A percentile compares a stretch with the other conserved stretches of the same genome.
Evolutionary conservation across 2,329 filamentous ascomycete species (phyloP).

Genomic region (Colletotrichum cuscutae): DNA sequence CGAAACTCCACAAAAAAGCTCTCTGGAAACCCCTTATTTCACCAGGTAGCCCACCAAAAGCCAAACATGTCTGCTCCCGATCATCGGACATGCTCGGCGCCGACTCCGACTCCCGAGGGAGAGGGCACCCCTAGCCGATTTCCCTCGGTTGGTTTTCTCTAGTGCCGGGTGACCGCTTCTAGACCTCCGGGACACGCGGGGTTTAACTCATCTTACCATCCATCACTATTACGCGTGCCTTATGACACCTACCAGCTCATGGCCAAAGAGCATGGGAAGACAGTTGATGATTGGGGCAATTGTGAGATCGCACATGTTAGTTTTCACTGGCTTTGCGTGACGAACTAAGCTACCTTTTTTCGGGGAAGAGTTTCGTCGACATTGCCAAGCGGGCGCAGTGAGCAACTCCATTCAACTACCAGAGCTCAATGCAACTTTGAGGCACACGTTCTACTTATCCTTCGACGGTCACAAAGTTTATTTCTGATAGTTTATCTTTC

Average conservation of each 20-base stretch:
- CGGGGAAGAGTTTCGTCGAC: background rate
- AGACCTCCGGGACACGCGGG: background rate
- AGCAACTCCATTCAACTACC: background rate
- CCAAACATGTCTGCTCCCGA: background rate
- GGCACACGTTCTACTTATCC: background rate
- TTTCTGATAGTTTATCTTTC: background rate
- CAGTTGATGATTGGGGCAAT: background rate
- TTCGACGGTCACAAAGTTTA: background rate
- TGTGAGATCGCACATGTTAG: background rate
- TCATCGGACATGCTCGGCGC: slow-evolving; percentile 28
- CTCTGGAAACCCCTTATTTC: background rate
- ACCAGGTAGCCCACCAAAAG: slow-evolving; percentile 2
- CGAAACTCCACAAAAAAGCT: slow-evolving; percentile 1
- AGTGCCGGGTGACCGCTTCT: background rate
- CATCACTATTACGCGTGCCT: background rate
- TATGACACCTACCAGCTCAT: background rate
- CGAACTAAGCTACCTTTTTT: background rate
- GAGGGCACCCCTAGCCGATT: background rate
- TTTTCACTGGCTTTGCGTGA: background rate
- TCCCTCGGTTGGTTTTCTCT: background rate
- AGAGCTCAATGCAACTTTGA: background rate
- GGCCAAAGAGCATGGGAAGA: background rate
- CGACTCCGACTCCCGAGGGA: background rate
- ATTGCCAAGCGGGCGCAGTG: background rate
- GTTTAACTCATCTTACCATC: background rate